Base-by-base conservation (phyloP, 805 yeast genomes). In the Schwanniomyces vanrijiae region DNA sequence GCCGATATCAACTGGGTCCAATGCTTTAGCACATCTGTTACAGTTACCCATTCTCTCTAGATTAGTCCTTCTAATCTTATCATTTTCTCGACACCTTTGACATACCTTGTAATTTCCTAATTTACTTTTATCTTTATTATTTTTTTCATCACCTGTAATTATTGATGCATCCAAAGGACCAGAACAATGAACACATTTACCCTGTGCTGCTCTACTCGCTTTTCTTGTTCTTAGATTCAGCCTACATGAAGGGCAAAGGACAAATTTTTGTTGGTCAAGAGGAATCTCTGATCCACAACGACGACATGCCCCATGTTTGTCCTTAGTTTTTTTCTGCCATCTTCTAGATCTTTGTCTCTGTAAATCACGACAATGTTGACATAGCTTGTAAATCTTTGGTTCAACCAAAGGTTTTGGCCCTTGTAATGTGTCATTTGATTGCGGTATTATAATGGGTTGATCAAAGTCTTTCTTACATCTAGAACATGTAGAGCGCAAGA, bases 171-270 rank as follows among this genome's bases (percentile, higher is more conserved):
- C 74, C 5, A 73, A 60, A 6, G 83, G 82, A 2, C 87, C 86
- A 1, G 83, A 71, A 51, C 89, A 84, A 57, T 84, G 88, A 13
- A 84, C 86, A 65, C 89, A 84, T 55, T 76, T 77, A 0, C 89
- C 88, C 52, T 74, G 77, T 10, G 81, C 80, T 5, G 81, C 85
- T 35, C 89, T 67, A 44, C 71, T 75, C 0, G 82, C 81, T 56
- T 84, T 84, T 40, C 82, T 66, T 2, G 75, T 66, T 51, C 88
- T 67, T 26, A 83, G 65, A 34, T 76, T 74, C 53, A 69, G 73
- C 37, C 89, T 69, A 55, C 89, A 84, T 37, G 70, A 71, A 4
- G 82, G 81, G 63, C 89, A 84, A 40, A 84, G 63, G 0, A 82
- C 88, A 61, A 63, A 84, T 45, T 76, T 73, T 34, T 70, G 68